Percentiles rank a stretch among this genome's conserved stretches.
Conservation (phyloP, 371 early-diverging fungal species). For the Apophysomyces elegans region DNA sequence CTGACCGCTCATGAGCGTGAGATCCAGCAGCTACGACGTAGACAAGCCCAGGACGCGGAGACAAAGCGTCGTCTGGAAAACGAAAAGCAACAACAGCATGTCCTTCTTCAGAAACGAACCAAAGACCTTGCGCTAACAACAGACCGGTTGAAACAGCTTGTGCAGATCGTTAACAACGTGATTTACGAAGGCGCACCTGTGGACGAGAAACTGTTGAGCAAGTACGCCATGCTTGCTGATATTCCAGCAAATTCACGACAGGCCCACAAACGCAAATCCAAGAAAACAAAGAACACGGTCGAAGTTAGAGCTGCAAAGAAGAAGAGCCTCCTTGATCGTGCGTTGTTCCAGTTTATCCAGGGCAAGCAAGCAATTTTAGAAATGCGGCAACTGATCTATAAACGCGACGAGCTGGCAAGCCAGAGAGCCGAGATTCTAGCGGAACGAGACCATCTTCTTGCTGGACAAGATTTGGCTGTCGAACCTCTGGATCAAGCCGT, state of each 20-base stretch:
- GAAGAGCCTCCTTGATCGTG: constrained; percentile 66
- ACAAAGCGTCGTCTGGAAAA: constrained; percentile 64
- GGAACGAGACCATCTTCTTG: constrained; percentile 64
- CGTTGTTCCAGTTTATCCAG: constrained; percentile 39
- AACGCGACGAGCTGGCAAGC: constrained; percentile 57
- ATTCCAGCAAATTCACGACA: constrained; percentile 11
- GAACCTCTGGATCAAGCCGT: constrained; percentile 50
- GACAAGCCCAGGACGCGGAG: constrained; percentile 65
- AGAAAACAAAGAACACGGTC: constrained; percentile 18
- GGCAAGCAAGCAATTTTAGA: constrained; percentile 49
- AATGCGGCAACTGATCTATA: constrained; percentile 37
- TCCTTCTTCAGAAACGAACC: constrained; percentile 47
- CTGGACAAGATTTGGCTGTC: constrained; percentile 55
- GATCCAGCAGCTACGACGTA: constrained; percentile 65
- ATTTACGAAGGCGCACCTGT: constrained; percentile 32
- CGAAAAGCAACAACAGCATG: constrained; percentile 61
- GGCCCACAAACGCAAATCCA: constrained; percentile 3
- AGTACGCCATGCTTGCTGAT: constrained; percentile 22
- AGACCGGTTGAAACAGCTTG: constrained; percentile 50
- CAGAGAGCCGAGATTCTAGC: constrained; percentile 67
- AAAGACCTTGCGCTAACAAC: constrained; percentile 56
- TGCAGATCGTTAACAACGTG: constrained; percentile 41
- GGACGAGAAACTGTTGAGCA: constrained; percentile 26
- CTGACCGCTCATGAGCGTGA: constrained; percentile 65
- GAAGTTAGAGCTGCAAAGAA: constrained; percentile 34